Evolutionary conservation across 495 filamentous ascomycete species (phyloP).

Genomic region (Xylaria cubensis): DNA sequence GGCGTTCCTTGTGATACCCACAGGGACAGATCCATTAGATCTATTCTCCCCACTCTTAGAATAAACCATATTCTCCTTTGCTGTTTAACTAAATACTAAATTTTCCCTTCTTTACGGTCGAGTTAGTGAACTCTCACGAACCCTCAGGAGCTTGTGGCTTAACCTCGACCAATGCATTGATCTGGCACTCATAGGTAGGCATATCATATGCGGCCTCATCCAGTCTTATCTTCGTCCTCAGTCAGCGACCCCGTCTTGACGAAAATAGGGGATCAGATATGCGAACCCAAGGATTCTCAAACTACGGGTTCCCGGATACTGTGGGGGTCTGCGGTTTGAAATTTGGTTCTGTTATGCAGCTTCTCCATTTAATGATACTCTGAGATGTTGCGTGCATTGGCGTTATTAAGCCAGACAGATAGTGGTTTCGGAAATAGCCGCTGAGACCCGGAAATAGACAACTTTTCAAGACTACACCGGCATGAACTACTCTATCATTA

Average conservation of each 20-base stretch:
- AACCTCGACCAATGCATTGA: not conserved
- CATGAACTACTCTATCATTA: not conserved
- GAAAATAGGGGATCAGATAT: not conserved
- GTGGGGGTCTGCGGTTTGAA: too few relatives aligned
- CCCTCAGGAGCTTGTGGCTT: not conserved
- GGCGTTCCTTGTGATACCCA: slow-evolving; percentile 16
- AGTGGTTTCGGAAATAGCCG: not conserved
- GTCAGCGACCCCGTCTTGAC: too few relatives aligned
- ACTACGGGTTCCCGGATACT: not conserved
- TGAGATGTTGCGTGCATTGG: too few relatives aligned
- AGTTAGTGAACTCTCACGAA: not conserved
- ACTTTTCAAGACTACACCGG: not conserved
- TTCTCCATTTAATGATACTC: too few relatives aligned
- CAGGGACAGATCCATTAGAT: slow-evolving; percentile 15
- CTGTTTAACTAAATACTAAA: not conserved
- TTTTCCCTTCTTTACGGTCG: not conserved
- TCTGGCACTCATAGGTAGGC: not conserved
- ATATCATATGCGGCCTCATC: too few relatives aligned
- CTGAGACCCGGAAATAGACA: not conserved
- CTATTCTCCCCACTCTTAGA: slow-evolving; percentile 13
- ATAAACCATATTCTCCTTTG: not conserved
- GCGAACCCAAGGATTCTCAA: not conserved
- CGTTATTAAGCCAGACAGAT: not conserved
- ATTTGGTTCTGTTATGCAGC: too few relatives aligned
- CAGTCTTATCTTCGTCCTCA: too few relatives aligned